Conservation (phyloP, 768 basidiomycete species). For the Dendrothele bispora region DNA sequence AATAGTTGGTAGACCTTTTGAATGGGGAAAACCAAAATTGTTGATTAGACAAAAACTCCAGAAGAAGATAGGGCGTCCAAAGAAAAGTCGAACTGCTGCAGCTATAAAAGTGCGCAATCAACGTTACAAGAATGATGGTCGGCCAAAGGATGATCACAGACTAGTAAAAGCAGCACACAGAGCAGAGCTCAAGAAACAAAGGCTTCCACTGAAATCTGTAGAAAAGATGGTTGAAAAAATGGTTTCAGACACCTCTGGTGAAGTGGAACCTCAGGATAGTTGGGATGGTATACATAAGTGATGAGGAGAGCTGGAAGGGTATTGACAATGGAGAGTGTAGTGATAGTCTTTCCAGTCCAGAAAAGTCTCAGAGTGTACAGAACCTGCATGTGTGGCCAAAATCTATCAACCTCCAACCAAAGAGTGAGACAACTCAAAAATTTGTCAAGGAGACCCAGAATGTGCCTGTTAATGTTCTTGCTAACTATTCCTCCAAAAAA, state of each 20-base stretch:
- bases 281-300: background rate
- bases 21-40: background rate
- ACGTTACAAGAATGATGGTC: slow-evolving; percentile 1
- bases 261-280: background rate
- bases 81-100: background rate
- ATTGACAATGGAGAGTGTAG: background rate
- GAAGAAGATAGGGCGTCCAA: background rate
- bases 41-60: background rate
- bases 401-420: background rate
- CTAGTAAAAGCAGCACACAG: background rate
- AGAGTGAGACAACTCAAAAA: background rate
- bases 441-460: background rate
- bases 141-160: slow-evolving; percentile 1
- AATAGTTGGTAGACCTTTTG: background rate
- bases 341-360: background rate
- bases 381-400: background rate
- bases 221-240: background rate
- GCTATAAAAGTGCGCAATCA: background rate
- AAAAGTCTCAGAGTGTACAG: too few species aligned
- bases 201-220: background rate
- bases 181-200: background rate
- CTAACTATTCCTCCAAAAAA: background rate
- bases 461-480: background rate
- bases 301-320: background rate
- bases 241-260: background rate